Percentiles rank a stretch among this genome's conserved stretches.
phyloP scores from a whole-genome alignment of 179 eudicot genomes.

The Silene coronaria region DNA sequence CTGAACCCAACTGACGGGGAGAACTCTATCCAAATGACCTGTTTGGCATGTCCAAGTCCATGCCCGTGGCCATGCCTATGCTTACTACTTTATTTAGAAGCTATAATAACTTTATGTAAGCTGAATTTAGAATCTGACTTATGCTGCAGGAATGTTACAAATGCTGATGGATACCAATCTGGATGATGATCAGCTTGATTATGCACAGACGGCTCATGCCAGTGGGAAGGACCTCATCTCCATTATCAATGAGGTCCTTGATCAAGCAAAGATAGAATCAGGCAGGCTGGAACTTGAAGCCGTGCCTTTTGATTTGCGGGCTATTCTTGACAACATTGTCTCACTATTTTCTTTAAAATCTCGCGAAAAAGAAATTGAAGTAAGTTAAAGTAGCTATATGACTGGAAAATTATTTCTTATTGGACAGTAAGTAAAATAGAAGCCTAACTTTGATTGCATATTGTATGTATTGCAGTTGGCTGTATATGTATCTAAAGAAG shows the following conservation, averaged over 20 bases:
- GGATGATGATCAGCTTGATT: constrained; percentile 64
- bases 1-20: no score
- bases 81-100: not conserved
- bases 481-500: constrained; percentile 70
- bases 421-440: constrained; percentile 4
- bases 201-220: constrained; percentile 77
- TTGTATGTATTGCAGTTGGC: constrained; percentile 59
- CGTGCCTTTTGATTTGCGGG: constrained; percentile 76
- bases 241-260: constrained; percentile 82
- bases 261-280: constrained; percentile 97
- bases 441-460: constrained; percentile 12
- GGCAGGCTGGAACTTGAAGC: constrained; percentile 93
- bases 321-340: constrained; percentile 67
- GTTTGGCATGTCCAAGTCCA: not conserved
- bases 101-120: not conserved
- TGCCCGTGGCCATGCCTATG: not conserved
- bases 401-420: not conserved
- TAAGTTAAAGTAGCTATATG: constrained; percentile 19
- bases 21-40: not conserved
- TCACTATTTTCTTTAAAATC: constrained; percentile 70
- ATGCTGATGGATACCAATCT: constrained; percentile 90
- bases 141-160: constrained; percentile 79
- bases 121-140: constrained; percentile 4
- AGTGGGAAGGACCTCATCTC: constrained; percentile 80
- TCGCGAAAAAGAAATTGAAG: constrained; percentile 74